A percentile compares a stretch with the other conserved stretches of the same genome.
phyloP scores from a whole-genome alignment of 2,329 filamentous ascomycete species.

The Bipolaris sorokiniana region DNA sequence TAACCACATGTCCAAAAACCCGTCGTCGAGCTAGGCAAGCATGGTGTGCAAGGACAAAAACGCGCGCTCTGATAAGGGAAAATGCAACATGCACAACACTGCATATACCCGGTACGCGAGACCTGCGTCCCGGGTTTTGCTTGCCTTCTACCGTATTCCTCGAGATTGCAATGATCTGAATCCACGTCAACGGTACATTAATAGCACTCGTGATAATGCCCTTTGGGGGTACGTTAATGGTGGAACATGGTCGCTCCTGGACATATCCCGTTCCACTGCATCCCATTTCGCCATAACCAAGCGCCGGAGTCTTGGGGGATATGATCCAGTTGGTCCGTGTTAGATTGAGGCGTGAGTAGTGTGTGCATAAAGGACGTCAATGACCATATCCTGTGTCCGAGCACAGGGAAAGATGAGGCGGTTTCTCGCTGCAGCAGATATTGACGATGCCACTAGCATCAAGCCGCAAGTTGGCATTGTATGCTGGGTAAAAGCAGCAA shows the following conservation, averaged over 20 bases:
- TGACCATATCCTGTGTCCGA: neutral
- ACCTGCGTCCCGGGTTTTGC: neutral
- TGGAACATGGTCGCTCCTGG: neutral
- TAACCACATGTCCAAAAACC: neutral
- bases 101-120: constrained; percentile 9
- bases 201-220: constrained; percentile 3
- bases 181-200: constrained; percentile 8
- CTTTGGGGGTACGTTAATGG: neutral
- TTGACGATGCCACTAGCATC: neutral
- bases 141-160: neutral
- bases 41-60: neutral
- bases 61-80: neutral
- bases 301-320: neutral
- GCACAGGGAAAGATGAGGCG: neutral
- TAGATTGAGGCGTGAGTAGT: constrained; percentile 10
- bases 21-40: neutral
- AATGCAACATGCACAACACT: neutral
- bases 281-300: neutral
- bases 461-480: neutral
- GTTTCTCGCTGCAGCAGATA: neutral
- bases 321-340: neutral
- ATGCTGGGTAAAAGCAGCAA: constrained; percentile 8
- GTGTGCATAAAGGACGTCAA: constrained; percentile 2
- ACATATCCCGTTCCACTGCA: neutral
- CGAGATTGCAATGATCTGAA: constrained; percentile 1